Percentiles rank a stretch among this genome's conserved stretches.
Conservation (phyloP, 768 basidiomycete genomes). For the Phanerochaete sordida region DNA sequence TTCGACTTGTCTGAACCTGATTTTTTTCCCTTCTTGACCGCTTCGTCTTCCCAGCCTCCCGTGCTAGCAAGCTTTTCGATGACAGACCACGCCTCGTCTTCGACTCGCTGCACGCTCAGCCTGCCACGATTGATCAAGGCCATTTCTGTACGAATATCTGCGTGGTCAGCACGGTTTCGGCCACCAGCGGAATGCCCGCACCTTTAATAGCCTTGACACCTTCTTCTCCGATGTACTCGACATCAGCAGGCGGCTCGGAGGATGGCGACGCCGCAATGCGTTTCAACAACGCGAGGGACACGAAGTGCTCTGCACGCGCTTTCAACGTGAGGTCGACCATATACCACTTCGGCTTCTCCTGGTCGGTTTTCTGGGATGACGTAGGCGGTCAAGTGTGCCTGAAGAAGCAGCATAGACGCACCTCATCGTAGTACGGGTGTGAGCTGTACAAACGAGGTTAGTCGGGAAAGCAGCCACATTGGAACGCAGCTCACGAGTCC, state of each 20-base stretch:
- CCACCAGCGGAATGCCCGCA: constrained; percentile 22
- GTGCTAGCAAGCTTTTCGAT: constrained; percentile 57
- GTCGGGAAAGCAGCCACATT: constrained; percentile 4
- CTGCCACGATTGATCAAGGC: constrained; percentile 76
- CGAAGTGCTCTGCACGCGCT: constrained; percentile 63
- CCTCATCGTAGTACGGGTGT: constrained; percentile 82
- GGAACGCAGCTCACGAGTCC: constrained; percentile 59
- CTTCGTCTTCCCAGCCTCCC: constrained; percentile 71
- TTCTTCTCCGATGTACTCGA: constrained; percentile 64
- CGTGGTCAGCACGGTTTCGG: background rate
- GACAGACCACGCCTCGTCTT: constrained; percentile 58
- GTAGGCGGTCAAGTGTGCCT: background rate
- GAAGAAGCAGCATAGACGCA: constrained; percentile 29
- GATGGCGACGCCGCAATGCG: constrained; percentile 45
- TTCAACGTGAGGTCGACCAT: constrained; percentile 84
- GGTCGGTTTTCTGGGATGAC: constrained; percentile 64
- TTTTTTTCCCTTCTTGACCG: background rate
- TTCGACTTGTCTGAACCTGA: background rate
- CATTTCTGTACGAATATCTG: constrained; percentile 49
- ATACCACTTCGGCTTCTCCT: constrained; percentile 81
- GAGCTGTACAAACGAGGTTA: constrained; percentile 29
- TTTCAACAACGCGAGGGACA: constrained; percentile 74
- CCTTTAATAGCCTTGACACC: constrained; percentile 66
- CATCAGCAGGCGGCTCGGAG: constrained; percentile 41
- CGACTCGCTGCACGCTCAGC: constrained; percentile 84